Conservation (phyloP, 2,329 filamentous ascomycete genomes). For the Exophiala sp. region DNA sequence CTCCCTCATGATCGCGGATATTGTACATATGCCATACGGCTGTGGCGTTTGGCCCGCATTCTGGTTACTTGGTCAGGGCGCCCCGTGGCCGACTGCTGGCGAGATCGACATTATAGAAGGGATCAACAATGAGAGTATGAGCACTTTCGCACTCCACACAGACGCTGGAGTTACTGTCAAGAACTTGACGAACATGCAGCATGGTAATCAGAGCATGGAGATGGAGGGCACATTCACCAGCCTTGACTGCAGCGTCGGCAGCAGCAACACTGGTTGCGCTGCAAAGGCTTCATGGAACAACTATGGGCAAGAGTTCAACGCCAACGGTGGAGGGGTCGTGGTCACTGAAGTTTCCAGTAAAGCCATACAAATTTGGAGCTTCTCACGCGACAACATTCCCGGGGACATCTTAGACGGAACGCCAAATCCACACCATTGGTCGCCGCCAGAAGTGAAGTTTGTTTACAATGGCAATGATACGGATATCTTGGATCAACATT, state of each 20-base stretch:
- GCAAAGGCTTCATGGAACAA: slow-evolving; percentile 29
- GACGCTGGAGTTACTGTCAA: slow-evolving; percentile 41
- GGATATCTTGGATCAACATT: slow-evolving; percentile 37
- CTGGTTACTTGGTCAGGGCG: slow-evolving; percentile 39
- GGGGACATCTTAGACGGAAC: slow-evolving; percentile 40
- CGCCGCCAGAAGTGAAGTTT: slow-evolving; percentile 44
- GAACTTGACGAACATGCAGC: slow-evolving; percentile 33
- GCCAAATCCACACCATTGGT: slow-evolving; percentile 38
- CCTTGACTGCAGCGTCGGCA: slow-evolving; percentile 32
- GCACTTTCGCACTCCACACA: slow-evolving; percentile 49
- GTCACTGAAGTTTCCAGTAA: slow-evolving; percentile 47
- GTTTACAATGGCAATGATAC: slow-evolving; percentile 35
- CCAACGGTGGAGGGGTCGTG: slow-evolving; percentile 44
- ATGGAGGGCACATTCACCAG: slow-evolving; percentile 1
- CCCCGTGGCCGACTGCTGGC: slow-evolving; percentile 40
- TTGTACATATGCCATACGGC: slow-evolving; percentile 45
- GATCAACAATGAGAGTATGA: slow-evolving; percentile 43
- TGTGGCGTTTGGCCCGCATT: slow-evolving; percentile 53
- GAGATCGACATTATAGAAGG: slow-evolving; percentile 54
- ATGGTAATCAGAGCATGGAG: neutral
- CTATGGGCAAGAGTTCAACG: slow-evolving; percentile 55
- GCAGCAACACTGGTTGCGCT: slow-evolving; percentile 37
- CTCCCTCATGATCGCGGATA: slow-evolving; percentile 46
- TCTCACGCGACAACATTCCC: slow-evolving; percentile 43
- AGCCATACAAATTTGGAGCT: slow-evolving; percentile 52